Evolutionary conservation across 768 basidiomycete genomes (phyloP), one percentile per base, ranked within the genome.

Genomic region (Tylopilus sp.): DNA sequence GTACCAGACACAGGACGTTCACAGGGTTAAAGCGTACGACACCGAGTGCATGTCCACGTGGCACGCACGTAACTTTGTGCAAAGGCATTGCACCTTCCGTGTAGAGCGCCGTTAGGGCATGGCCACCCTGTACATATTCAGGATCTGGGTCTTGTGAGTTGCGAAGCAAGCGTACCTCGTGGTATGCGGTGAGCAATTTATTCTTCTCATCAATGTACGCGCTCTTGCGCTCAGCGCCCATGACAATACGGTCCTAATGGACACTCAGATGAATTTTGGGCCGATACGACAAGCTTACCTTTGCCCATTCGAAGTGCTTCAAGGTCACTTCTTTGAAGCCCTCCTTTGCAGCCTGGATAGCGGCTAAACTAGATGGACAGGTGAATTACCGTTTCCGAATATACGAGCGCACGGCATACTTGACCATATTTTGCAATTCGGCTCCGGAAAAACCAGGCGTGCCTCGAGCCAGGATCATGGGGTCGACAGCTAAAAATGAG

Each of bases 241-340:
- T 95, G 55, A 97, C 73, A 53, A 98, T 98, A 50, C 92, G 88
- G 69, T 95, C 92, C 88, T 85, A 58, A 22, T 40, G n/a, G 13
- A 7, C 22, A 10, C 33, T 52, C 47, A 22, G 47, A 42, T 45
- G 22, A 52, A 20, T n/a, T 10, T 12, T 22, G n/a, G 15, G 1
- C 3, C 13, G n/a, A 33, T 21, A 52, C 8, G 22, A 28, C 13
- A n/a, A 50, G 63, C 25, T 46, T 53, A 89, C 92, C 77, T 91
- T 97, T 12, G 97, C 97, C 97, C 97, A 99, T 73, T 98, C 95
- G 66, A 98, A 90, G 67, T 99, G 94, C 56, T 78, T 83, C 53
- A 89, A 68, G 21, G 70, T 71, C 6, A 99, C 93, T 54, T 81
- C 78, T 43, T 73, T 77, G 39, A 82, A 86, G 8, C 79, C 82